Evolutionary conservation across 257 asterid species (phyloP).

Genomic region (Haberlea rhodopensis): DNA sequence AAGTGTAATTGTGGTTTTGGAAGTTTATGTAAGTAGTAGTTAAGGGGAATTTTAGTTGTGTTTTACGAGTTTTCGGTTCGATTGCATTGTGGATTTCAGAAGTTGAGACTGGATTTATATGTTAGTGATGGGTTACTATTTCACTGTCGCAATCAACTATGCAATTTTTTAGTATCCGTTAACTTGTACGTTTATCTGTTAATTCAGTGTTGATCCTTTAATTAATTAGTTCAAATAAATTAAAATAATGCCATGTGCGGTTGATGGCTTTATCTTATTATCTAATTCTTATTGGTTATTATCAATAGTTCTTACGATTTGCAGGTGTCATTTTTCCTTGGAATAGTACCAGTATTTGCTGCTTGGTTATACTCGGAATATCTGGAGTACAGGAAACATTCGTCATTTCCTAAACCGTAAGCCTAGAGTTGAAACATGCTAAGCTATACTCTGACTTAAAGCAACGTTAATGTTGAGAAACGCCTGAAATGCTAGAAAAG

Average conservation of each 20-base stretch:
- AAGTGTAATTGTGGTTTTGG: slow-evolving; percentile 19
- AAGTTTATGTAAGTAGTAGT: slow-evolving; percentile 4
- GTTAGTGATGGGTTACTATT: background rate
- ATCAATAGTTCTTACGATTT: slow-evolving; percentile 12
- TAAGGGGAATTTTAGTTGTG: slow-evolving; percentile 4
- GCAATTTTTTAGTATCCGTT: background rate
- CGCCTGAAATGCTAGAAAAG: slow-evolving; percentile 5
- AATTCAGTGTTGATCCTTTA: background rate
- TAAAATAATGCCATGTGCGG: background rate
- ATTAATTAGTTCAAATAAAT: slow-evolving; percentile 1
- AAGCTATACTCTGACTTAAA: background rate
- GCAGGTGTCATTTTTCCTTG: slow-evolving; percentile 81
- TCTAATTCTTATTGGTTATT: background rate
- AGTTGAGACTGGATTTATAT: slow-evolving; percentile 11
- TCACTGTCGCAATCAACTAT: background rate
- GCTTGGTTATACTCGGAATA: slow-evolving; percentile 83
- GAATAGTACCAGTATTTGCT: slow-evolving; percentile 62
- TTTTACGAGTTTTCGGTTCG: slow-evolving; percentile 3
- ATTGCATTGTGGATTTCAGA: slow-evolving; percentile 1
- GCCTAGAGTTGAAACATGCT: slow-evolving; percentile 26
- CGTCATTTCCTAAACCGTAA: slow-evolving; percentile 42
- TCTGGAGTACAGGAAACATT: slow-evolving; percentile 60
- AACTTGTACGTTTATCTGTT: background rate
- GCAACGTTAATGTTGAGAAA: background rate
- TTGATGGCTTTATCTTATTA: slow-evolving; percentile 9